A percentile compares a stretch with the other conserved stretches of the same genome.
phyloP scores from a whole-genome alignment of 2,329 filamentous ascomycete species.

The Pseudopyricularia javanii region DNA sequence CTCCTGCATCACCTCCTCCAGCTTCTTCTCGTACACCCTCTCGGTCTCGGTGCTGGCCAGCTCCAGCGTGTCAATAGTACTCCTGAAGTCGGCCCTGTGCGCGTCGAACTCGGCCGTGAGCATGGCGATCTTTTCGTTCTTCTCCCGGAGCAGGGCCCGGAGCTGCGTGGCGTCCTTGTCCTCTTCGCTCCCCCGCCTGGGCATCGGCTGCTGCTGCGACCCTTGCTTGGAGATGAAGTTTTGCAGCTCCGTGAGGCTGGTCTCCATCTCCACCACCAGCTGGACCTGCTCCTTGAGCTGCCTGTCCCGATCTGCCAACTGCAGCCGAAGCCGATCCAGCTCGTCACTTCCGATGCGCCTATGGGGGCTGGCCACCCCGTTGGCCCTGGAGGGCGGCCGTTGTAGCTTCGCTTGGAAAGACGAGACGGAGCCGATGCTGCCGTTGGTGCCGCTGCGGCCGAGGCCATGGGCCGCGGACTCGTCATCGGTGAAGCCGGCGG shows the following conservation, averaged over 20 bases:
- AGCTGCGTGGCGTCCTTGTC: constrained; percentile 67
- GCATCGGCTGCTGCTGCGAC: constrained; percentile 7
- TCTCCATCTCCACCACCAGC: constrained; percentile 81
- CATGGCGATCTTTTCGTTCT: constrained; percentile 92
- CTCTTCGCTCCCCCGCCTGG: constrained; percentile 34
- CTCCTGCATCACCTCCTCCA: constrained; percentile 75
- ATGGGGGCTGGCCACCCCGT: constrained; percentile 35
- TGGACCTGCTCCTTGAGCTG: constrained; percentile 81
- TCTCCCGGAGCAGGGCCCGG: constrained; percentile 74
- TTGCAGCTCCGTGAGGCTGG: constrained; percentile 66
- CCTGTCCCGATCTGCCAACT: constrained; percentile 73
- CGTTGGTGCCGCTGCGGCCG: constrained; percentile 39
- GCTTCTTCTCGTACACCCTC: constrained; percentile 86
- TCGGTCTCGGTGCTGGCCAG: constrained; percentile 93
- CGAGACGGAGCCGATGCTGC: constrained; percentile 39
- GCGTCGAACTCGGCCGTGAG: constrained; percentile 90
- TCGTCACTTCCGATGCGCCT: constrained; percentile 31
- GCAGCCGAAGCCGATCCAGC: constrained; percentile 55
- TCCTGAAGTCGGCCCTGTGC: constrained; percentile 89
- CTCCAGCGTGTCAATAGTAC: constrained; percentile 92
- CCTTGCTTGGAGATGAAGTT: constrained; percentile 42
- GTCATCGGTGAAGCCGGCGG: constrained; percentile 37
- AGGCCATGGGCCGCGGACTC: constrained; percentile 41
- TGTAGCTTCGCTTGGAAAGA: constrained; percentile 37
- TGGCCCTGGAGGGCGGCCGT: constrained; percentile 38